Evolutionary conservation across 108 stramenopile species (phyloP).

Genomic region (Nannochloropsis oceanica): DNA sequence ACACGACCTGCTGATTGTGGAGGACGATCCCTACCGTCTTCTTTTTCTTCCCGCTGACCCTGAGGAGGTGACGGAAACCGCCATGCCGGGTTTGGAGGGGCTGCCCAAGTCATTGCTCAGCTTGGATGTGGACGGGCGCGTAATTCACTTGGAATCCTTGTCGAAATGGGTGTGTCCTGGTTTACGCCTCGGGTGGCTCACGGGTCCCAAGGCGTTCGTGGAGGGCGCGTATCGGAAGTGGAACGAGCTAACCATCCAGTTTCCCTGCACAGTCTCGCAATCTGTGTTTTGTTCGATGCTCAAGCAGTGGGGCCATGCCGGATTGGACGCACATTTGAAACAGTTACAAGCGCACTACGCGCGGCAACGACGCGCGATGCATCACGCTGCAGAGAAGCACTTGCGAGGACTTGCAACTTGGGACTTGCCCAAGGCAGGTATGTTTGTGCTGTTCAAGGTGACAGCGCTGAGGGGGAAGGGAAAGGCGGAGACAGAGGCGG

Average conservation of each 20-base stretch:
- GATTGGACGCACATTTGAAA: slow-evolving; percentile 15
- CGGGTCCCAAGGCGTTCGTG: slow-evolving; percentile 36
- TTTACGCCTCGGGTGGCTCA: slow-evolving; percentile 45
- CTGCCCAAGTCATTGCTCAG: slow-evolving; percentile 2
- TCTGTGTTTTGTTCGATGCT: slow-evolving; percentile 28
- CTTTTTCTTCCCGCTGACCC: slow-evolving; percentile 7
- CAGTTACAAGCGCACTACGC: slow-evolving; percentile 14
- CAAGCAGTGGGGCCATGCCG: slow-evolving; percentile 30
- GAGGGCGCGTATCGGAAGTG: slow-evolving; percentile 26
- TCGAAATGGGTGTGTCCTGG: slow-evolving; percentile 46
- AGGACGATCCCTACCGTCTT: slow-evolving; percentile 52
- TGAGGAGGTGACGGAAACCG: not conserved
- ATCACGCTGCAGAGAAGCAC: slow-evolving; percentile 13
- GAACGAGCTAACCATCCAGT: slow-evolving; percentile 34
- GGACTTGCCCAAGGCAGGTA: slow-evolving; percentile 38
- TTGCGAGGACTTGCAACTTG: slow-evolving; percentile 19
- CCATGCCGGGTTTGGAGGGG: not conserved
- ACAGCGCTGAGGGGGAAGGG: not conserved
- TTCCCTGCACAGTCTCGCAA: slow-evolving; percentile 45
- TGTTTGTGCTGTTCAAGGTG: slow-evolving; percentile 45
- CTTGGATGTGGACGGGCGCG: slow-evolving; percentile 43
- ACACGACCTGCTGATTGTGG: slow-evolving; percentile 42
- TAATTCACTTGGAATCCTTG: slow-evolving; percentile 46
- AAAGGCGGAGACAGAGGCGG: not conserved
- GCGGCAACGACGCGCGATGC: slow-evolving; percentile 15